Conservation (phyloP, 129 eudicot species). For the Arctium minus region DNA sequence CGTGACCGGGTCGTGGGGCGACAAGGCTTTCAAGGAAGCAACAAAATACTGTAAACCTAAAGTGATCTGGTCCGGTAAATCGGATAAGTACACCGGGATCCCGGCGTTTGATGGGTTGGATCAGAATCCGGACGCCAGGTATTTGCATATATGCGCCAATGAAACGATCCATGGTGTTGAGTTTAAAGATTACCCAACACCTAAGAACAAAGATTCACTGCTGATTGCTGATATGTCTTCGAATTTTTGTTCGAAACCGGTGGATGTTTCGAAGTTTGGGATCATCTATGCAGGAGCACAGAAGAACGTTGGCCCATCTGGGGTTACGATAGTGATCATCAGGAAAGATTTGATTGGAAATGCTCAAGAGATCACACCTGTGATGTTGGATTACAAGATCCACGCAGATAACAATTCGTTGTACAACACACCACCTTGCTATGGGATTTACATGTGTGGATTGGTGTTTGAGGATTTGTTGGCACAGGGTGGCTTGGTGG, state of each 20-base stretch:
- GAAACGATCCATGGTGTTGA: conserved; percentile 99
- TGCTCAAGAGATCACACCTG: conserved; percentile 80
- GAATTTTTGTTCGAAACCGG: conserved; percentile 88
- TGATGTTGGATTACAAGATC: conserved; percentile 96
- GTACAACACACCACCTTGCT: conserved; percentile 94
- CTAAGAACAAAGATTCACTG: conserved; percentile 38
- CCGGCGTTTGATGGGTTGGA: conserved; percentile 50
- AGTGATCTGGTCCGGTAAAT: conserved; percentile 75
- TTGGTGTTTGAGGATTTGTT: conserved; percentile 89
- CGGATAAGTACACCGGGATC: conserved; percentile 68
- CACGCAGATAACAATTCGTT: conserved; percentile 83
- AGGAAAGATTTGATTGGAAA: conserved; percentile 82
- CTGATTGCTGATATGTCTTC: conserved; percentile 96
- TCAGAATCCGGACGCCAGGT: conserved; percentile 57
- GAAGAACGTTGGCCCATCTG: conserved; percentile 94
- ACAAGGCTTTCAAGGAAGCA: conserved; percentile 89
- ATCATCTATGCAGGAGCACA: conserved; percentile 96
- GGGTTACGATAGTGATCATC: conserved; percentile 79
- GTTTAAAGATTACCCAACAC: conserved; percentile 68
- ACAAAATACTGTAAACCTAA: conserved; percentile 61
- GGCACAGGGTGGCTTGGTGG: conserved; percentile 85
- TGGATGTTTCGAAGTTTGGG: conserved; percentile 79
- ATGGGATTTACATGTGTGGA: conserved; percentile 94
- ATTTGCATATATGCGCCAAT: conserved; percentile 92
- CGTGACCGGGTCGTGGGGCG: conserved; percentile 98